Evolutionary conservation across 495 filamentous ascomycete genomes (phyloP).

Genomic region (Aspergillus bertholletiae): DNA sequence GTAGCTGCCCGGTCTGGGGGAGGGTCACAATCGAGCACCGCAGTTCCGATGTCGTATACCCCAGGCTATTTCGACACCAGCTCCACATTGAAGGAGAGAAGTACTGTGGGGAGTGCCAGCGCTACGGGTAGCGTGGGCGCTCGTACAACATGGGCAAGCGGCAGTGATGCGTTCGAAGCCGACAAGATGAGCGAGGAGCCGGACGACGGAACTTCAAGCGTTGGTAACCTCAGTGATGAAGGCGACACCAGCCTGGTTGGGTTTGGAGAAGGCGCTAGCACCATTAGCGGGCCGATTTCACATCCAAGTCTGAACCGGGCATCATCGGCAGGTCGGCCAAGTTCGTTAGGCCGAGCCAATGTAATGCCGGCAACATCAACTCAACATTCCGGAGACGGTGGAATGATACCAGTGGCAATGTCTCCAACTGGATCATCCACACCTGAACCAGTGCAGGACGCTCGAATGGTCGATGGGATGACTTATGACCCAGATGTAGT

Average conservation of each 20-base stretch:
- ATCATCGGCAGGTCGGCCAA: conserved; percentile 32
- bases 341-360: conserved; percentile 31
- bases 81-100: conserved; percentile 61
- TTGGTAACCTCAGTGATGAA: conserved; percentile 78
- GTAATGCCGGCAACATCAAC: conserved; percentile 22
- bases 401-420: conserved; percentile 22
- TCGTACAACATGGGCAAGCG: conserved; percentile 69
- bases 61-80: conserved; percentile 69
- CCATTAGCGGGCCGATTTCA: conserved; percentile 70
- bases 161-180: conserved; percentile 58
- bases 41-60: conserved; percentile 22
- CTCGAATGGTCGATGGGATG: conserved; percentile 52
- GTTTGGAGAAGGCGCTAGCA: conserved; percentile 85
- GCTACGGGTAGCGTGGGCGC: conserved; percentile 71
- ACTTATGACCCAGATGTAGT: conserved; percentile 51
- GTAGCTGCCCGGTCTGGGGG: conserved; percentile 58
- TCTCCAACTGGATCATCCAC: conserved; percentile 37
- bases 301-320: conserved; percentile 27
- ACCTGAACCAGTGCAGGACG: conserved; percentile 42
- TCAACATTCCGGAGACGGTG: conserved; percentile 25
- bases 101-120: conserved; percentile 83
- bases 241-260: conserved; percentile 71
- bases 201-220: conserved; percentile 57
- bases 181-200: conserved; percentile 72
- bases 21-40: conserved; percentile 23